Conservation (phyloP, 2,329 filamentous ascomycete genomes). For the Basipetospora chlamydospora region DNA sequence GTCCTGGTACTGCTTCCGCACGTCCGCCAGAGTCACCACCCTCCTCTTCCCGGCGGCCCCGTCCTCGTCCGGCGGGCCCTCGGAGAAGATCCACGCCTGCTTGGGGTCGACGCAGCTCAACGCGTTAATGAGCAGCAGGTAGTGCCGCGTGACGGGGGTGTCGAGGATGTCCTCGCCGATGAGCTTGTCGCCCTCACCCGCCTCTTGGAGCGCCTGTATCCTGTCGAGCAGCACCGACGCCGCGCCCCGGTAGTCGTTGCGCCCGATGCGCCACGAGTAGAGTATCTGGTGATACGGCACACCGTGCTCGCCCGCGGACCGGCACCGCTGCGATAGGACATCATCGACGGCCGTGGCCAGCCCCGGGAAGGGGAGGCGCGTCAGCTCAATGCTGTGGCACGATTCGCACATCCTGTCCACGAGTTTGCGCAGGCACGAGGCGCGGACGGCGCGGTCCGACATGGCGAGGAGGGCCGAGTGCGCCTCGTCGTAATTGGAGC, state of each 20-base stretch:
- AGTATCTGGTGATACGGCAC: slow-evolving; percentile 77
- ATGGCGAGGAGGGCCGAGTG: slow-evolving; percentile 67
- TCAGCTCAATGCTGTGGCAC: slow-evolving; percentile 51
- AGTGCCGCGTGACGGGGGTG: slow-evolving; percentile 56
- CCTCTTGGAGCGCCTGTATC: slow-evolving; percentile 44
- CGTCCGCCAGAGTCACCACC: slow-evolving; percentile 72
- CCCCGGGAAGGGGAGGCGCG: slow-evolving; percentile 63
- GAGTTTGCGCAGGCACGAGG: slow-evolving; percentile 55
- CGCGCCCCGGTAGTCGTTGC: slow-evolving; percentile 72
- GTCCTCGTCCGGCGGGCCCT: slow-evolving; percentile 17
- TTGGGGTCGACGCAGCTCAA: slow-evolving; percentile 69
- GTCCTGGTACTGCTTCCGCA: slow-evolving; percentile 77
- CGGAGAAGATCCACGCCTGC: slow-evolving; percentile 66
- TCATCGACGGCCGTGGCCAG: slow-evolving; percentile 68
- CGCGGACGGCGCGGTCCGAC: slow-evolving; percentile 56
- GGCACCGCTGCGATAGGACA: slow-evolving; percentile 58
- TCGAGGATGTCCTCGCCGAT: slow-evolving; percentile 41
- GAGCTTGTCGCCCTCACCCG: slow-evolving; percentile 44
- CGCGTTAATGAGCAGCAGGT: slow-evolving; percentile 85
- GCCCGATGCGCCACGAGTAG: slow-evolving; percentile 77
- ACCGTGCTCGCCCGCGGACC: slow-evolving; percentile 45
- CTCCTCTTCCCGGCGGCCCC: slow-evolving; percentile 39
- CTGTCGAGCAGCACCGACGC: slow-evolving; percentile 48
- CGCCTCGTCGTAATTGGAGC: slow-evolving; percentile 67
- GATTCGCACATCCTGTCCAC: slow-evolving; percentile 55